These are phyloP conservation scores for Arthonia radiata DNA, from an alignment of 495 filamentous ascomycete genomes.

Conservation along the genomic window DNA sequence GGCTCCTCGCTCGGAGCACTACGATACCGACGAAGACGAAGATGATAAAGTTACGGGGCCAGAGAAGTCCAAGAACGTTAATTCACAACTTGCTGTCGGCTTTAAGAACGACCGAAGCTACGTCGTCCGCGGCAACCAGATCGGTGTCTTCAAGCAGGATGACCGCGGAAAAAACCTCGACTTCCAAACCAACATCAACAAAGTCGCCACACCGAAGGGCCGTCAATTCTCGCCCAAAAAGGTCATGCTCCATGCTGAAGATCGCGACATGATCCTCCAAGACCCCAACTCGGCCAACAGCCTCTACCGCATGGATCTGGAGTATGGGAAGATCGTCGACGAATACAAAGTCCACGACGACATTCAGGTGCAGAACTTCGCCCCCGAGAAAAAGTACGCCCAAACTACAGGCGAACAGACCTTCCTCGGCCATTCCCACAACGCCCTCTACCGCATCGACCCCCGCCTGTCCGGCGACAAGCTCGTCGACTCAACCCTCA, in stretches of 20 bases:
- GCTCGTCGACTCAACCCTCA: slow-evolving; percentile 73
- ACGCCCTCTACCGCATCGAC: slow-evolving; percentile 84
- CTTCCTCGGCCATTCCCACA: slow-evolving; percentile 75
- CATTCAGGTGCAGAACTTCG: slow-evolving; percentile 73
- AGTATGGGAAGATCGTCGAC: slow-evolving; percentile 96
- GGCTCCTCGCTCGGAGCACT: slow-evolving; percentile 48
- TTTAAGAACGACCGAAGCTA: slow-evolving; percentile 96
- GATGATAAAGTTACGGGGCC: slow-evolving; percentile 53
- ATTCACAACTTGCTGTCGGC: slow-evolving; percentile 90
- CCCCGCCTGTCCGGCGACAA: slow-evolving; percentile 78
- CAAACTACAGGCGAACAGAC: slow-evolving; percentile 93
- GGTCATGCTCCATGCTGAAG: slow-evolving; percentile 90
- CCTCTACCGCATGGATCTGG: slow-evolving; percentile 93
- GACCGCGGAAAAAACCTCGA: slow-evolving; percentile 87
- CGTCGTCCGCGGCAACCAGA: slow-evolving; percentile 88
- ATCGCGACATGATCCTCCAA: slow-evolving; percentile 80
- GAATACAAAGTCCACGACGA: slow-evolving; percentile 99
- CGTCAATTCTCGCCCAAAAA: slow-evolving; percentile 84
- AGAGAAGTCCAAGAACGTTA: slow-evolving; percentile 53
- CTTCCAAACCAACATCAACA: slow-evolving; percentile 93
- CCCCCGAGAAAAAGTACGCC: slow-evolving; percentile 89
- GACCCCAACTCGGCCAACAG: slow-evolving; percentile 65
- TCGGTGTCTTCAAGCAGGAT: slow-evolving; percentile 96
- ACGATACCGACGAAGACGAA: slow-evolving; percentile 77
- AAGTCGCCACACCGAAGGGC: slow-evolving; percentile 73